These are phyloP conservation scores for Inosperma sp. DNA, from an alignment of 768 basidiomycete species.

Conservation along the genomic window DNA sequence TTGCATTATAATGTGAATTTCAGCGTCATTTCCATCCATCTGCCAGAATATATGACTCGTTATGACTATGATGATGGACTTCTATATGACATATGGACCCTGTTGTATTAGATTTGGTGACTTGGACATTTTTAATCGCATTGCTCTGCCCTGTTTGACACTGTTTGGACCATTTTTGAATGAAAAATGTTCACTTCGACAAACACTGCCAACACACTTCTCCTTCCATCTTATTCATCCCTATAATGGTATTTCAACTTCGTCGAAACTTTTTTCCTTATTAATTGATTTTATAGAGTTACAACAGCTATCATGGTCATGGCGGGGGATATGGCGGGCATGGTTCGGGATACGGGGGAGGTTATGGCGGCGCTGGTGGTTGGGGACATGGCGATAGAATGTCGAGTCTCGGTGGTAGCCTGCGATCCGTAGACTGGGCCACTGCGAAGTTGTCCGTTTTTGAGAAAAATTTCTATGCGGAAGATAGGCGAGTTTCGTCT, in stretches of 20 bases:
- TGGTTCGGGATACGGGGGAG: slow-evolving; percentile 43
- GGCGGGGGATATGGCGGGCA: slow-evolving; percentile 36
- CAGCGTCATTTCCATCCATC: not conserved
- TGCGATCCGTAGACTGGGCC: slow-evolving; percentile 84
- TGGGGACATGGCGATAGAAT: slow-evolving; percentile 66
- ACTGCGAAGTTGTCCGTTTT: slow-evolving; percentile 71
- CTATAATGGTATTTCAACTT: too few species aligned
- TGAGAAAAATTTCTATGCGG: slow-evolving; percentile 96
- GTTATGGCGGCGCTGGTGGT: slow-evolving; percentile 49
- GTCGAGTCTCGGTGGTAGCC: slow-evolving; percentile 74
- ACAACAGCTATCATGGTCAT: slow-evolving; percentile 35
- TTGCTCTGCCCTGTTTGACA: slow-evolving; percentile 11
- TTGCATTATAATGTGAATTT: slow-evolving; percentile 42
- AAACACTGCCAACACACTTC: slow-evolving; percentile 6
- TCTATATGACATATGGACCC: slow-evolving; percentile 5
- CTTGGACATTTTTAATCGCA: too few species aligned
- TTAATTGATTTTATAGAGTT: slow-evolving; percentile 31
- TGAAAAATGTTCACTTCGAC: slow-evolving; percentile 4
- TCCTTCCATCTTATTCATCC: too few species aligned
- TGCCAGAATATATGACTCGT: not conserved
- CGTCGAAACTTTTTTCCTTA: slow-evolving; percentile 4
- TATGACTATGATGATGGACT: slow-evolving; percentile 4
- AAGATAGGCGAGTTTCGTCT: slow-evolving; percentile 77
- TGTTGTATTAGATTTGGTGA: too few species aligned
- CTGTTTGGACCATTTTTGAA: slow-evolving; percentile 26